Percentiles rank a stretch among this genome's conserved stretches.
Conservation (phyloP, 2,329 filamentous ascomycete species). For the Aspergillus fijiensis region DNA sequence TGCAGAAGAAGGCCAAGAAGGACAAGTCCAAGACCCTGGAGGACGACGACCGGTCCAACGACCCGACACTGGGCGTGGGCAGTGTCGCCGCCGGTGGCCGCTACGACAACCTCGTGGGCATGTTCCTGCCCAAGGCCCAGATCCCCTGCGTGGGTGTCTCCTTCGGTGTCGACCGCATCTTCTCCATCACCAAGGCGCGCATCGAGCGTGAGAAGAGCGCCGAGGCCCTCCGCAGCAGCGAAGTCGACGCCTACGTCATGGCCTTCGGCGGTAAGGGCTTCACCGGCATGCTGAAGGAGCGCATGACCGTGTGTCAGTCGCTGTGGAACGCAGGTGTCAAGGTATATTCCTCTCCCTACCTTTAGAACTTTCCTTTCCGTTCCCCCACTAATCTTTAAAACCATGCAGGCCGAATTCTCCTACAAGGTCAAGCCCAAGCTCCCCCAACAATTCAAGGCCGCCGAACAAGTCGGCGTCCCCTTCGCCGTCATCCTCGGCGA, state of each 20-base stretch:
- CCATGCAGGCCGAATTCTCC: slow-evolving; percentile 69
- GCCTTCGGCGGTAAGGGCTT: slow-evolving; percentile 87
- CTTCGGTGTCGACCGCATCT: slow-evolving; percentile 94
- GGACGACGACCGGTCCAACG: slow-evolving; percentile 70
- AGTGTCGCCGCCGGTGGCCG: slow-evolving; percentile 86
- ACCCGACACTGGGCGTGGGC: slow-evolving; percentile 79
- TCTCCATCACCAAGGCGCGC: slow-evolving; percentile 81
- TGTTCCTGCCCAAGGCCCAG: slow-evolving; percentile 82
- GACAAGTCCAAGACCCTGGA: slow-evolving; percentile 52
- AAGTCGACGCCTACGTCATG: slow-evolving; percentile 93
- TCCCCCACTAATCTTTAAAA: slow-evolving; percentile 22
- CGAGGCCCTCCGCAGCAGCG: slow-evolving; percentile 61
- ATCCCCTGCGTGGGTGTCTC: slow-evolving; percentile 91
- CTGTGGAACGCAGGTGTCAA: slow-evolving; percentile 89
- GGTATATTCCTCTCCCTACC: slow-evolving; percentile 41
- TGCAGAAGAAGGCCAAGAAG: slow-evolving; percentile 43
- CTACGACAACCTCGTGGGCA: slow-evolving; percentile 90
- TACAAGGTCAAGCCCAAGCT: slow-evolving; percentile 91
- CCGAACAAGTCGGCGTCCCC: slow-evolving; percentile 75
- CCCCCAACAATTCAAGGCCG: slow-evolving; percentile 85
- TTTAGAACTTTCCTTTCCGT: background rate
- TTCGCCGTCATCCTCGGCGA: slow-evolving; percentile 88
- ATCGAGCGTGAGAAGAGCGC: slow-evolving; percentile 62
- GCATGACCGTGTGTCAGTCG: slow-evolving; percentile 73
- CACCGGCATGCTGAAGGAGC: slow-evolving; percentile 75